Base-by-base conservation (phyloP, 2,329 filamentous ascomycete genomes). In the Neofusicoccum parvum region DNA sequence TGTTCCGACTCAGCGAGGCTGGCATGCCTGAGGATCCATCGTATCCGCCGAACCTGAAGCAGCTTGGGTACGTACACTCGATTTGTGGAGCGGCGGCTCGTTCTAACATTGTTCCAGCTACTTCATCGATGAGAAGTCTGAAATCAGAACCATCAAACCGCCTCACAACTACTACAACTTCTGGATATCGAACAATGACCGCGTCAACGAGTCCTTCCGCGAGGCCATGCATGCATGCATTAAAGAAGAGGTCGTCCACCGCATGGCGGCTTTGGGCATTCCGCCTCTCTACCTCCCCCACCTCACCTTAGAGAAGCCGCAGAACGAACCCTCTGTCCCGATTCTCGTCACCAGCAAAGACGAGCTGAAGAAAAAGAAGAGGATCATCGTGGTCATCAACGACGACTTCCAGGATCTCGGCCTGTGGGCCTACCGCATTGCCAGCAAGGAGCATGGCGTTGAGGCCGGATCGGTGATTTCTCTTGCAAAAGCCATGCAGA, bases 1-100 rank as follows among this genome's bases (percentile, higher is more conserved):
- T 97, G 93, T 97, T 95, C 74, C 87, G 89, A 59, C 90, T 90
- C 65, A 82, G 83, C 45, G 87, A 87, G 79, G 83, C 85, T 9
- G 85, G 87, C 70, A 86, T 96, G 3, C 91, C 92, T n/a, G 76
- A 81, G 62, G 91, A 97, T 72, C 85, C 87, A 0, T 74, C 81
- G 12, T 96, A 90, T 73, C 84, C 88, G 11, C 78, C 83, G 0
- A 82, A 91, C 70, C 81, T 98, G 34, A 80, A 87, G 66, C 80
- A 86, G 62, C 87, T 98, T 3, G 94, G 92, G 90, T 94, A 80
- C 71, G 83, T 72, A 36, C 53, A 36, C 6, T 11, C n/a, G 23
- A 5, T 27, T 39, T 60, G n/a, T 17, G 27, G 5, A 12, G 15
- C 15, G 11, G n/a, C 49, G 36, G 12, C 20, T 36, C 41, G 17